These are phyloP conservation scores for Penicillium dipodomyicola DNA, from an alignment of 495 filamentous ascomycete species.

Conservation along the genomic window DNA sequence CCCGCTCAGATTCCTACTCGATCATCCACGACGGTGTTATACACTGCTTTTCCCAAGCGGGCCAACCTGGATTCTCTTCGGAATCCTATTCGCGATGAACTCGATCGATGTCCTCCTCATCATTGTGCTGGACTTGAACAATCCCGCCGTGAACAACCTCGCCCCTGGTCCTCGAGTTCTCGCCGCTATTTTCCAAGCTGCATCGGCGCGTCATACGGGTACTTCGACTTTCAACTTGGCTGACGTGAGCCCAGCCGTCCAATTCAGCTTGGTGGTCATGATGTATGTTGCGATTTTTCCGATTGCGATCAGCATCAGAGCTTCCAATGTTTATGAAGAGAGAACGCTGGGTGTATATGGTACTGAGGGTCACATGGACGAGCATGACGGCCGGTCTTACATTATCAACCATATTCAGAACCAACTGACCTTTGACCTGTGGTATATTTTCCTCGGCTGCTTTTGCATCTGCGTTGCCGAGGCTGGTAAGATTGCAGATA, in stretches of 20 bases:
- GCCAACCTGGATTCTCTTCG: conserved; percentile 63
- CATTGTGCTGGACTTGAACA: conserved; percentile 54
- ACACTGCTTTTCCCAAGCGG: conserved; percentile 59
- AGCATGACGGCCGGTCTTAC: conserved; percentile 38
- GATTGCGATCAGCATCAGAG: conserved; percentile 69
- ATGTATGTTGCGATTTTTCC: conserved; percentile 77
- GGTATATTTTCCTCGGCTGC: conserved; percentile 62
- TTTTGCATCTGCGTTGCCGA: conserved; percentile 61
- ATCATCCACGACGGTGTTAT: conserved; percentile 62
- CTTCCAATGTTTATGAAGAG: conserved; percentile 67
- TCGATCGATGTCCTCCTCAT: conserved; percentile 57
- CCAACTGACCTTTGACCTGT: conserved; percentile 62
- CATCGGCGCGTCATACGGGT: conserved; percentile 58
- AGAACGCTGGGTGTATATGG: conserved; percentile 66
- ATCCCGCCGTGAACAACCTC: conserved; percentile 30
- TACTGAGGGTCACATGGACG: conserved; percentile 45
- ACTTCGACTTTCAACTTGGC: conserved; percentile 56
- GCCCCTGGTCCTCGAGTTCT: conserved; percentile 42
- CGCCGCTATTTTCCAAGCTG: conserved; percentile 59
- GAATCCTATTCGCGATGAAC: conserved; percentile 56
- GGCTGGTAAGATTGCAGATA: conserved; percentile 47
- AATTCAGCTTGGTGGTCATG: conserved; percentile 61
- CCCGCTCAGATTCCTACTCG: conserved; percentile 52
- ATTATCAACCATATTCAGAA: conserved; percentile 56
- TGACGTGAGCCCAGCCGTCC: conserved; percentile 57